phyloP scores from a whole-genome alignment of 2,329 filamentous ascomycete genomes.

The Aspergillus fumigatus region DNA sequence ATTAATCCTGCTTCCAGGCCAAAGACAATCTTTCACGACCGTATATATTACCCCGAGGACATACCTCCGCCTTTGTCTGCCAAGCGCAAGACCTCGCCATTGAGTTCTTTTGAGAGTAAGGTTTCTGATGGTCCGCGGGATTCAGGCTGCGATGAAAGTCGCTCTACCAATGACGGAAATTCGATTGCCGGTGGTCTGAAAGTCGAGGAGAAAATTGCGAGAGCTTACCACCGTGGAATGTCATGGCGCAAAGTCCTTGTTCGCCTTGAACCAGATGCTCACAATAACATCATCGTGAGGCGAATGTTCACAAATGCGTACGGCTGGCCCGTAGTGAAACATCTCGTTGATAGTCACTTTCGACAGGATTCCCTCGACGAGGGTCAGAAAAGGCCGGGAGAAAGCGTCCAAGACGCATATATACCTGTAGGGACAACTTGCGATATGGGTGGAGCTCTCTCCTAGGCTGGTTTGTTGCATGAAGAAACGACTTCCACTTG shows the following conservation, averaged over 20 bases:
- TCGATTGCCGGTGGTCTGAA: constrained; percentile 56
- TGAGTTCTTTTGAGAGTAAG: constrained; percentile 19
- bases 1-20: constrained; percentile 76
- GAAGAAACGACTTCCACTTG: neutral
- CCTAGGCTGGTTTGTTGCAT: constrained; percentile 17
- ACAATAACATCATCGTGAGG: constrained; percentile 97
- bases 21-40: constrained; percentile 92
- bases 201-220: constrained; percentile 95
- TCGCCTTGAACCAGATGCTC: constrained; percentile 89
- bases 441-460: constrained; percentile 62
- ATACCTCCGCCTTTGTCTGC: constrained; percentile 71
- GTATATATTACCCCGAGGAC: constrained; percentile 88
- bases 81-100: constrained; percentile 39
- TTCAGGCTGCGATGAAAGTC: constrained; percentile 9
- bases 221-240: constrained; percentile 86
- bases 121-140: constrained; percentile 9
- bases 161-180: constrained; percentile 10
- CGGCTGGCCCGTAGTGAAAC: constrained; percentile 94
- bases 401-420: constrained; percentile 65
- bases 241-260: constrained; percentile 97
- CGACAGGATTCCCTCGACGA: constrained; percentile 65
- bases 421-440: constrained; percentile 53
- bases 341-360: constrained; percentile 92
- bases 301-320: constrained; percentile 97
- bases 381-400: constrained; percentile 63